Evolutionary conservation across 345 rosid genomes (phyloP).

Genomic region (Sonneratia caseolaris): DNA sequence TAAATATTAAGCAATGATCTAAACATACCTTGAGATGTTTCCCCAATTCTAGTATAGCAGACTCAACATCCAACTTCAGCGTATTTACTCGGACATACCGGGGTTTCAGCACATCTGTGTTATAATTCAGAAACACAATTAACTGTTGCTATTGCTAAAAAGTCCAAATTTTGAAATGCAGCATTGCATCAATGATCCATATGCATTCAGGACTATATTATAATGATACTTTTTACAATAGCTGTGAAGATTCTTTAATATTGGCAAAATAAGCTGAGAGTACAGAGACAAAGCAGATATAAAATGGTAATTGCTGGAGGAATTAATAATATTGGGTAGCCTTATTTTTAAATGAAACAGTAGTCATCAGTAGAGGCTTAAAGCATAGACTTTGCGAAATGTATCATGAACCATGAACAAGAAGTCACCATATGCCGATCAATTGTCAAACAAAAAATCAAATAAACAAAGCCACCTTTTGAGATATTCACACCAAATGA

Average conservation of each 20-base stretch:
- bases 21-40: slow-evolving; percentile 43
- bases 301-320: too few species aligned
- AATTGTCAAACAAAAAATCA: not conserved
- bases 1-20: not conserved
- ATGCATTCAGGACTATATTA: not conserved
- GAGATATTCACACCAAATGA: not conserved
- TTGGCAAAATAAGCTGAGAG: too few species aligned
- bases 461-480: not conserved
- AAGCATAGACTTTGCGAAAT: not conserved
- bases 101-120: slow-evolving; percentile 56
- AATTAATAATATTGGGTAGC: too few species aligned
- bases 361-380: too few species aligned
- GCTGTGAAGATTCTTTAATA: too few species aligned
- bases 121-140: slow-evolving; percentile 11
- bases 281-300: too few species aligned
- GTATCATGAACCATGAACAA: not conserved
- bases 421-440: not conserved
- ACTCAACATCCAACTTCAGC: slow-evolving; percentile 57
- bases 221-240: not conserved
- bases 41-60: slow-evolving; percentile 50
- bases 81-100: slow-evolving; percentile 85
- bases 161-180: not conserved
- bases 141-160: not conserved
- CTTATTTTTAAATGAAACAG: too few species aligned
- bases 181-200: not conserved